Conservation (phyloP, 2,329 filamentous ascomycete genomes). For the Paramyrothecium roridum region DNA sequence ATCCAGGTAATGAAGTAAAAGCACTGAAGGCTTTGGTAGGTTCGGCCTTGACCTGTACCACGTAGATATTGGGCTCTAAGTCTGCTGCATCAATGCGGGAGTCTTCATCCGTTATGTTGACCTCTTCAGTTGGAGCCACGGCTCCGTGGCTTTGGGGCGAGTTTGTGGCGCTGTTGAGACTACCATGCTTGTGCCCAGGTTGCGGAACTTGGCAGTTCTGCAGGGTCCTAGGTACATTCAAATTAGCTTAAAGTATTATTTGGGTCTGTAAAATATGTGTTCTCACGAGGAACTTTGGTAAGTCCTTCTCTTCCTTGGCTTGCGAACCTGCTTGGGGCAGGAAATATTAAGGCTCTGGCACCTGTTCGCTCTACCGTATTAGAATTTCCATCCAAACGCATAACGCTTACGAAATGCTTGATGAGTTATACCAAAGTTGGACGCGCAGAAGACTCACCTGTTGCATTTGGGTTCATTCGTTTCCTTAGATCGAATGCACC, state of each 20-base stretch:
- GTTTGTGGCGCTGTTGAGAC: neutral
- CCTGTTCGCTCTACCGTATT: constrained; percentile 2
- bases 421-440: no score
- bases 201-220: neutral
- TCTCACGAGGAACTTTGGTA: constrained; percentile 4
- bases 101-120: constrained; percentile 1
- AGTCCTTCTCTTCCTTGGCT: constrained; percentile 7
- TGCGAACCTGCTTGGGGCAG: constrained; percentile 8
- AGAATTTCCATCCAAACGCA: no score
- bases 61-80: constrained; percentile 5
- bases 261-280: neutral
- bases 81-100: constrained; percentile 2
- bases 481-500: constrained; percentile 6
- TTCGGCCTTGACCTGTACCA: constrained; percentile 6
- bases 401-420: no score
- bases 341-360: constrained; percentile 8
- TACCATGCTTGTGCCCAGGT: neutral
- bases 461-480: constrained; percentile 4
- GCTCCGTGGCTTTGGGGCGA: neutral
- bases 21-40: constrained; percentile 3
- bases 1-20: constrained; percentile 6
- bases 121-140: neutral
- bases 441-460: constrained; percentile 4
- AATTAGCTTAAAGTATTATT: neutral
- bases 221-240: neutral